Conservation (phyloP, 345 rosid genomes). For the Psidium guajava region DNA sequence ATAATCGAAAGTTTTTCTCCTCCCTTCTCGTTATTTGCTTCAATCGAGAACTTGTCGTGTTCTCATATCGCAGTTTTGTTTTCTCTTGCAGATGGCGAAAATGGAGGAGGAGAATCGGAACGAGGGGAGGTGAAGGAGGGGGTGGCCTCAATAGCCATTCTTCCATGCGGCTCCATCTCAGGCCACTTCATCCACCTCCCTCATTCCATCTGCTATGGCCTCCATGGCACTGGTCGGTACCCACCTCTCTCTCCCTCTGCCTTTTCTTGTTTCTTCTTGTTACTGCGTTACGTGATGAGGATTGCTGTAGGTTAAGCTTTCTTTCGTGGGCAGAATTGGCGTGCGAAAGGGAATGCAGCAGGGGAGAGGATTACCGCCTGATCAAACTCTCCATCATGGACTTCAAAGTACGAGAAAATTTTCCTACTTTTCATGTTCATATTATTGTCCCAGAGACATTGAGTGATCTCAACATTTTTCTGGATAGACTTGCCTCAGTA, state of each 20-base stretch:
- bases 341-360: conserved; percentile 92
- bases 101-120: conserved; percentile 15
- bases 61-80: neutral
- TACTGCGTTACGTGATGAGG: neutral
- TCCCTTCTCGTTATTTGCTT: neutral
- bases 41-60: neutral
- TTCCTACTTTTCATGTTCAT: neutral
- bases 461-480: neutral
- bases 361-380: conserved; percentile 85
- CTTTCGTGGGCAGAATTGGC: conserved; percentile 46
- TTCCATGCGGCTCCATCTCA: conserved; percentile 76
- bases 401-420: conserved; percentile 37
- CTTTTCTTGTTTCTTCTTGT: neutral
- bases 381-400: conserved; percentile 74
- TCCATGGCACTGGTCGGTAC: conserved; percentile 66
- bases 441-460: neutral
- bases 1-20: neutral
- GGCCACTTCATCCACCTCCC: conserved; percentile 91
- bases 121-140: conserved; percentile 54
- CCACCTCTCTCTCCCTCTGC: neutral
- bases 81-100: neutral
- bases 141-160: conserved; percentile 76
- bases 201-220: conserved; percentile 76
- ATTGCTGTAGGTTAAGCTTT: neutral
- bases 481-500: neutral